These are phyloP conservation scores for Dictyostelium purpureum DNA, from an alignment of 78 protist species.

Conservation along the genomic window DNA sequence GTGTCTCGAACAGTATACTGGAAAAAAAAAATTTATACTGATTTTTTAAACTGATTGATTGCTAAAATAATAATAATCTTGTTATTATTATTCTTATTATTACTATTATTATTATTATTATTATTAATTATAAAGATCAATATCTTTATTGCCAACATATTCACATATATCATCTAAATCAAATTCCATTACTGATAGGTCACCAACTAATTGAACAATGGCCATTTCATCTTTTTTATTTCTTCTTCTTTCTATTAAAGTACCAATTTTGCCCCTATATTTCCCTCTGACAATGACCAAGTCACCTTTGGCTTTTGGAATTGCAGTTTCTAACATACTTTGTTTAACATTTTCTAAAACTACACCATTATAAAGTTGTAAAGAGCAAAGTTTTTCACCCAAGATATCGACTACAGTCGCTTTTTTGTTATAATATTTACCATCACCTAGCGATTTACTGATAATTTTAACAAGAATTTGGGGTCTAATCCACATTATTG, in stretches of 20 bases:
- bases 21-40: too few relatives aligned
- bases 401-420: slow-evolving; percentile 48
- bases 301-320: slow-evolving; percentile 40
- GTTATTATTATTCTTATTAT: not conserved
- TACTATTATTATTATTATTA: not conserved
- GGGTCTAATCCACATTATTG: slow-evolving; percentile 51
- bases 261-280: slow-evolving; percentile 23
- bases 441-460: slow-evolving; percentile 51
- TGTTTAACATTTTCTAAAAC: slow-evolving; percentile 64
- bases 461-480: slow-evolving; percentile 70
- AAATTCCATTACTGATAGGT: slow-evolving; percentile 28
- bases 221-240: slow-evolving; percentile 29
- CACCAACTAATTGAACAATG: slow-evolving; percentile 21
- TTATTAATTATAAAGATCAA: slow-evolving; percentile 6
- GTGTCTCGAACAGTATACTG: too few relatives aligned
- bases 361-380: slow-evolving; percentile 41
- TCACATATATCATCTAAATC: slow-evolving; percentile 76
- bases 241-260: slow-evolving; percentile 32
- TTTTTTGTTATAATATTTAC: slow-evolving; percentile 67
- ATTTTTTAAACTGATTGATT: too few relatives aligned
- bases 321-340: slow-evolving; percentile 63
- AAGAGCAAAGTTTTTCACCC: slow-evolving; percentile 46
- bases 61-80: not conserved
- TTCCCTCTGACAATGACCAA: slow-evolving; percentile 43
- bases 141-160: slow-evolving; percentile 30